Evolutionary conservation across 83 land plant species (phyloP).

Genomic region (Larix sibirica): DNA sequence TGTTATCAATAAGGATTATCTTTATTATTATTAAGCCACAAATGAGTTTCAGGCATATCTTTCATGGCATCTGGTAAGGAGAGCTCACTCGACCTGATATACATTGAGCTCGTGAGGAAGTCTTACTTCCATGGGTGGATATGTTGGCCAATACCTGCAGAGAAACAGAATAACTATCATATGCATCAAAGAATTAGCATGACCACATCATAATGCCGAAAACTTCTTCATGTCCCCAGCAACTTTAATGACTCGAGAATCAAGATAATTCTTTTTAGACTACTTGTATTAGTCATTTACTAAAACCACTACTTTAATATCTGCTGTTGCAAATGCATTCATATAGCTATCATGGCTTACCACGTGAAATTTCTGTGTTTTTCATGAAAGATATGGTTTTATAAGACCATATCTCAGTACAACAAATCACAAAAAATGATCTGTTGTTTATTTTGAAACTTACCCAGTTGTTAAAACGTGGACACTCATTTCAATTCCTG

Average conservation of each 20-base stretch:
- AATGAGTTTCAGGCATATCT: background rate
- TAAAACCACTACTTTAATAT: no score
- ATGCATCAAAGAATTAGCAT: background rate
- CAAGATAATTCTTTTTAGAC: no score
- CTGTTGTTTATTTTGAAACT: conserved; percentile 9
- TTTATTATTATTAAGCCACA: background rate
- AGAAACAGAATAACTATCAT: background rate
- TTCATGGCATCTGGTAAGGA: background rate
- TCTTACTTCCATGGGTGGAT: conserved; percentile 99
- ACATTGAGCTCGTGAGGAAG: conserved; percentile 97
- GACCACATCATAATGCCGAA: no score
- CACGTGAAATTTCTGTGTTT: no score
- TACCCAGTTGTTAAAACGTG: conserved; percentile 99
- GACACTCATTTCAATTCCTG: conserved; percentile 99
- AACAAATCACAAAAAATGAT: background rate
- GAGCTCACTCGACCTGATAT: conserved; percentile 77
- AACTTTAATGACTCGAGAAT: background rate
- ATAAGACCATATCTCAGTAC: background rate
- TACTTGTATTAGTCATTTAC: no score
- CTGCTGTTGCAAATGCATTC: no score
- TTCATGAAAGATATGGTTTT: background rate
- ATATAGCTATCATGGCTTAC: no score
- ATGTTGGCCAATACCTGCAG: conserved; percentile 99
- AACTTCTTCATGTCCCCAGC: background rate
- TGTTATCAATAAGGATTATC: background rate